Base-by-base conservation (phyloP, 345 rosid genomes). In the Rhodamnia rubescens region DNA sequence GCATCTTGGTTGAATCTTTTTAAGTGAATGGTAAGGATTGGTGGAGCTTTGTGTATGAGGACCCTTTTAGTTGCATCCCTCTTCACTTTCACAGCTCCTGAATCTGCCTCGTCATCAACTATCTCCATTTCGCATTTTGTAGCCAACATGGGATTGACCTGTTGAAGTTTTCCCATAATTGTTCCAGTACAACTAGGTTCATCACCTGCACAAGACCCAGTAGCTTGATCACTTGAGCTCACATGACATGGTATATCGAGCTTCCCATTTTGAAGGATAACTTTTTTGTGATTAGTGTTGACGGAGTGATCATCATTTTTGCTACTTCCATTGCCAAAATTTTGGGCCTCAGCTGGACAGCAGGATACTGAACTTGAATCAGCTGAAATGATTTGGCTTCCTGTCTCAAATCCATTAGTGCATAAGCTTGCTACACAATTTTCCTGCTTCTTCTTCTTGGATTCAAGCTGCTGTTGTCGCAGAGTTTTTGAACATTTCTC, bases 1-100 rank as follows among this genome's bases (percentile, higher is more conserved):
- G 91, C 88, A 89, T 96, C 99, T 90, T 98, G 99, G 91, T 93
- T 92, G 89, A 98, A 98, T 89, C 99, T 93, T 84, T 98, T 98
- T 86, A 98, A 90, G 92, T 98, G 99, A 87, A 98, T 89, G 56
- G 98, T 96, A 84, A 98, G 88, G 58, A 96, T 89, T 57, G 94
- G 95, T 14, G 99, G 99, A 6, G 93, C 94, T 89, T 94, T 95
- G 89, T 91, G 90, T 84, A 98, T 86, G 75, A 92, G 94, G 85
- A 94, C 94, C 87, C 95, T 93, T 90, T 96, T 98, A 61, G 92
- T 96, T 78, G 99, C 99, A 89, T 94, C 96, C 90, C 99, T 92
- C 93, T 95, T 98, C 83, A 94, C 98, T 64, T 91, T 93, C 83
- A 92, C 84, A 80, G 78, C 80, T 84, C 90, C 88, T 32, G 87